phyloP scores from a whole-genome alignment of 2,329 filamentous ascomycete genomes.

The Aspergillus fructus region DNA sequence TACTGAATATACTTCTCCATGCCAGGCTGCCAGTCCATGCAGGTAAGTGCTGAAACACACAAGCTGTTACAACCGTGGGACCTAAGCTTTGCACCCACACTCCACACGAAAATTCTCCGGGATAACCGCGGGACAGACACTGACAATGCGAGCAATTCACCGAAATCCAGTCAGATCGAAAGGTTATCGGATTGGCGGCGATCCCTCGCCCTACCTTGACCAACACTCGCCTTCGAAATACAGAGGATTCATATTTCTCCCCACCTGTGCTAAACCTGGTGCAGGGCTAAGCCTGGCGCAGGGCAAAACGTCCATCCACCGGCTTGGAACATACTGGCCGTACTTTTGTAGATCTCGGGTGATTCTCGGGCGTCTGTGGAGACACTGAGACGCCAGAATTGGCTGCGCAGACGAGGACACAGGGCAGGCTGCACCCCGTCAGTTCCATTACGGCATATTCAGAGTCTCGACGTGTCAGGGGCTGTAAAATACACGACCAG shows the following conservation, averaged over 20 bases:
- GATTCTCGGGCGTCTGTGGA: not conserved
- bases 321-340: not conserved
- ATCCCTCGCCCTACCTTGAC: not conserved
- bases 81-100: no score
- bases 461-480: not conserved
- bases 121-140: no score
- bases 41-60: no score
- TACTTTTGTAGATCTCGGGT: not conserved
- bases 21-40: no score
- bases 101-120: no score
- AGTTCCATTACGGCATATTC: not conserved
- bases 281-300: no score
- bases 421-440: not conserved
- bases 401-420: not conserved
- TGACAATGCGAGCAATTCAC: not conserved
- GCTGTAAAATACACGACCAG: no score
- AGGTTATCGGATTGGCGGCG: not conserved
- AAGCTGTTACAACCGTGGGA: no score
- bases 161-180: not conserved
- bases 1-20: no score
- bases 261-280: no score
- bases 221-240: not conserved
- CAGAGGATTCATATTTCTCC: no score
- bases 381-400: not conserved
- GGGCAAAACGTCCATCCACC: no score